Evolutionary conservation across 2,329 filamentous ascomycete genomes (phyloP).

Genomic region (Ophiostoma perfectum): DNA sequence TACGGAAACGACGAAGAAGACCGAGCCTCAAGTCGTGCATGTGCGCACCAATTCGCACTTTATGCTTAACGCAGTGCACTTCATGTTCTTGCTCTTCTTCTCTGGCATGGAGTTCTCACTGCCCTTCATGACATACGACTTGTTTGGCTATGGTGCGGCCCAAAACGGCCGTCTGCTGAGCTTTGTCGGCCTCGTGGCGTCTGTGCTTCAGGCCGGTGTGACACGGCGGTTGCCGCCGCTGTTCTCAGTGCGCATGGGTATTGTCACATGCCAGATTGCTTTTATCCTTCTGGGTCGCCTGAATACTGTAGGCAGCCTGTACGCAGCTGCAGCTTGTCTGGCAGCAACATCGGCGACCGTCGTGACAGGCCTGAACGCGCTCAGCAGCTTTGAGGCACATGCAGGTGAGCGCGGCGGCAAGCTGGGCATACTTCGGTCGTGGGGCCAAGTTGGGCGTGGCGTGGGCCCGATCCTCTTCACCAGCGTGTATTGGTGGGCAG

Average conservation of each 20-base stretch:
- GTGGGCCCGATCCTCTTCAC: conserved; percentile 87
- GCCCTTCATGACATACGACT: conserved; percentile 93
- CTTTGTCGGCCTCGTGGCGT: conserved; percentile 85
- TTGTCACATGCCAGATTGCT: conserved; percentile 68
- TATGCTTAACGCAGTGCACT: conserved; percentile 78
- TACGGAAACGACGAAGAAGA: conserved; percentile 64
- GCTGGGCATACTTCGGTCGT: conserved; percentile 72
- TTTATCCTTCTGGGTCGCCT: conserved; percentile 75
- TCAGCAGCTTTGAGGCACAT: conserved; percentile 83
- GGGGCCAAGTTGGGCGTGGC: conserved; percentile 82
- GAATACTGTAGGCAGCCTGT: conserved; percentile 63
- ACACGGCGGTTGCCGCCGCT: conserved; percentile 80
- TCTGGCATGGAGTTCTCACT: conserved; percentile 97
- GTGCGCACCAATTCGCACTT: conserved; percentile 74
- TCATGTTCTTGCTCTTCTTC: conserved; percentile 92
- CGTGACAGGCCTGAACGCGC: conserved; percentile 84
- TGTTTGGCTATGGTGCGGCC: conserved; percentile 75
- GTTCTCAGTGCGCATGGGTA: conserved; percentile 70
- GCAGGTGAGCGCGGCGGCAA: conserved; percentile 78
- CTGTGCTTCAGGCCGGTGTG: conserved; percentile 87
- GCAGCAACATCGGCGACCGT: conserved; percentile 91
- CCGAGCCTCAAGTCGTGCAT: conserved; percentile 25
- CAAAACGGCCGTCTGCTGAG: conserved; percentile 83
- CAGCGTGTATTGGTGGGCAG: conserved; percentile 97
- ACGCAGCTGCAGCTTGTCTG: conserved; percentile 74